phyloP scores from a whole-genome alignment of 306 rosid species.

The Dryas alaskensis region DNA sequence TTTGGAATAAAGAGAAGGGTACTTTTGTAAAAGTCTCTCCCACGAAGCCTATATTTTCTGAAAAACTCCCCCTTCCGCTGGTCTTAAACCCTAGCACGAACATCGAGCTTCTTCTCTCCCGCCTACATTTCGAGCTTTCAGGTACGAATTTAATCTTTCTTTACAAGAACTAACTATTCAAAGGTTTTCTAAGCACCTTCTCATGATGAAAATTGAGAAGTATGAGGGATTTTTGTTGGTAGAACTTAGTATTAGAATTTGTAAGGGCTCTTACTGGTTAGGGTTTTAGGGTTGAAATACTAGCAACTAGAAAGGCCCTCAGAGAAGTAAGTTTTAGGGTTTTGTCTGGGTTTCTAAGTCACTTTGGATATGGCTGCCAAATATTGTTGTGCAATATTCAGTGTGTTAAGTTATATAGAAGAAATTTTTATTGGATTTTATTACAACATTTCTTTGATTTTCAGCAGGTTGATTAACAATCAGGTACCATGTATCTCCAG shows the following conservation, averaged over 20 bases:
- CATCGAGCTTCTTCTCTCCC: background rate
- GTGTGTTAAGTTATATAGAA: background rate
- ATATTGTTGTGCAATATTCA: background rate
- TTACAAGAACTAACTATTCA: too few relatives aligned
- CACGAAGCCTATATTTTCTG: background rate
- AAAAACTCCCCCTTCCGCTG: background rate
- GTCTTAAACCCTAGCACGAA: slow-evolving; percentile 16
- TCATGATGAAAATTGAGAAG: too few relatives aligned
- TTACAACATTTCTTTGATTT: background rate
- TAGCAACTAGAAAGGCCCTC: too few relatives aligned
- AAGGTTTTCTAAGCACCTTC: too few relatives aligned
- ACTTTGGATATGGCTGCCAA: too few relatives aligned
- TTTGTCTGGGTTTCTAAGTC: too few relatives aligned
- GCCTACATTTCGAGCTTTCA: slow-evolving; percentile 5
- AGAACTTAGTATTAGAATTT: too few relatives aligned
- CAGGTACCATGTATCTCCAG: slow-evolving; percentile 66
- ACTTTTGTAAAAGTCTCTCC: background rate
- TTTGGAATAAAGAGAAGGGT: background rate
- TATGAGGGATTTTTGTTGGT: too few relatives aligned
- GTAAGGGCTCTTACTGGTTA: too few relatives aligned
- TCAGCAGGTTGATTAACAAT: slow-evolving; percentile 20
- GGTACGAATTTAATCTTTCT: slow-evolving; percentile 4
- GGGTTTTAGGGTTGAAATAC: too few relatives aligned
- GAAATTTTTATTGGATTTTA: background rate
- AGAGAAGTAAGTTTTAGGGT: too few relatives aligned